Base-by-base conservation (phyloP, 2,329 filamentous ascomycete genomes). In the Phialophora expanda region DNA sequence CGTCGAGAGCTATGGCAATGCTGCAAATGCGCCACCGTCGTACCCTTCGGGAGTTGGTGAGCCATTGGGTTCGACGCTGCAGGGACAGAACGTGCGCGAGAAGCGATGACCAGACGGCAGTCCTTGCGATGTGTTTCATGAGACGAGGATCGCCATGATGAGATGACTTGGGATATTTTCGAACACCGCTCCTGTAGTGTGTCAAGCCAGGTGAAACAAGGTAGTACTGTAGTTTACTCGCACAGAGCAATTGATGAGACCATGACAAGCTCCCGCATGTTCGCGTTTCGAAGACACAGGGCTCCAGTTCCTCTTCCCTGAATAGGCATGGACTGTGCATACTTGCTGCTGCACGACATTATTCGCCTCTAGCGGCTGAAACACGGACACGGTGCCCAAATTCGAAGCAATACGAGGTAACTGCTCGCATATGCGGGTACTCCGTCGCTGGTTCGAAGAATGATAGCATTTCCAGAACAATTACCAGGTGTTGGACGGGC, bases 1-100 rank as follows among this genome's bases (percentile, higher is more conserved):
- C 30, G 64, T 70, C 3, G 69, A 70, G 57, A 64, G 60, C 20
- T 72, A 68, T 59, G 70, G 70, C 11, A 68, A 69, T 58, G 66
- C 69, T 30, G 58, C 67, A 9, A 67, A 62, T 46, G 59, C 38
- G n/a, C 71, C 70, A 32, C 71, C 71, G 6, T 59, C 67, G 9
- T 73, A 73, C 61, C 56, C 68, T 28, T 67, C 69, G 30, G 72
- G 71, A 24, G 59, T 73, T 26, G 74, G 73, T 14, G 72, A 74
- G 61, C 72, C 73, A 4, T 32, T 74, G 48, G 73, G 73, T 8
- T 70, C 72, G 65, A 67, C 68, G 8, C 57, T 72, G 62, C 68
- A 73, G 26, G 71, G 72, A 17, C 69, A 73, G 50, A 66, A 68
- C 50, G 68, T 66, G 61, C 61, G 64, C 11, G 70, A 71, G 62